Evolutionary conservation across 208 protist species (phyloP).

Genomic region (Leishmania mexicana): DNA sequence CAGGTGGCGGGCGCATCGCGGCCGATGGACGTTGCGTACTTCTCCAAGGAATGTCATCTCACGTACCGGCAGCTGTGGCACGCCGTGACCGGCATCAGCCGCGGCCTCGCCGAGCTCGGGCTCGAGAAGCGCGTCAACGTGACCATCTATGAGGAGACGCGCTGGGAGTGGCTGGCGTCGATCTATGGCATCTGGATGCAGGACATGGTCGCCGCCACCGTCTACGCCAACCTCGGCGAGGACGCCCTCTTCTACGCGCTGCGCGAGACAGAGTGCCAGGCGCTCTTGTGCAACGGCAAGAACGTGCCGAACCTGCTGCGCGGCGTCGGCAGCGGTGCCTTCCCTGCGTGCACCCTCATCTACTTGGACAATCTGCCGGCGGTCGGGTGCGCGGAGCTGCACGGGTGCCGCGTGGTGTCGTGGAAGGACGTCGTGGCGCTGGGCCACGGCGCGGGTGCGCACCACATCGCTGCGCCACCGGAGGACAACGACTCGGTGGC

Average conservation of each 20-base stretch:
- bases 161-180: constrained; percentile 80
- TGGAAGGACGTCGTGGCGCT: constrained; percentile 61
- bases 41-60: constrained; percentile 35
- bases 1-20: constrained; percentile 10
- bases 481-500: constrained; percentile 39
- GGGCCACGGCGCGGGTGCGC: constrained; percentile 23
- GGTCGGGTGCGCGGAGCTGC: constrained; percentile 1
- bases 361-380: constrained; percentile 57
- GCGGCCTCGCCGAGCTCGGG: constrained; percentile 58
- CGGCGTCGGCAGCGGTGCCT: constrained; percentile 31
- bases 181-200: constrained; percentile 77
- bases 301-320: constrained; percentile 52
- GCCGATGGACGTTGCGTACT: constrained; percentile 50
- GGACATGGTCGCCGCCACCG: constrained; percentile 65
- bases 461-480: constrained; percentile 8
- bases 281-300: constrained; percentile 70
- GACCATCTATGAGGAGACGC: constrained; percentile 82
- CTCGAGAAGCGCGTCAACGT: constrained; percentile 39
- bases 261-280: constrained; percentile 51
- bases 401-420: constrained; percentile 33
- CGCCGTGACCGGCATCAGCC: constrained; percentile 44
- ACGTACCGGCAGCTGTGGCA: constrained; percentile 47
- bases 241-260: constrained; percentile 69
- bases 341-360: constrained; percentile 54
- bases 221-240: constrained; percentile 87